A percentile compares a stretch with the other conserved stretches of the same genome.
Conservation (phyloP, 108 stramenopile species). For the Fistulifera solaris region DNA sequence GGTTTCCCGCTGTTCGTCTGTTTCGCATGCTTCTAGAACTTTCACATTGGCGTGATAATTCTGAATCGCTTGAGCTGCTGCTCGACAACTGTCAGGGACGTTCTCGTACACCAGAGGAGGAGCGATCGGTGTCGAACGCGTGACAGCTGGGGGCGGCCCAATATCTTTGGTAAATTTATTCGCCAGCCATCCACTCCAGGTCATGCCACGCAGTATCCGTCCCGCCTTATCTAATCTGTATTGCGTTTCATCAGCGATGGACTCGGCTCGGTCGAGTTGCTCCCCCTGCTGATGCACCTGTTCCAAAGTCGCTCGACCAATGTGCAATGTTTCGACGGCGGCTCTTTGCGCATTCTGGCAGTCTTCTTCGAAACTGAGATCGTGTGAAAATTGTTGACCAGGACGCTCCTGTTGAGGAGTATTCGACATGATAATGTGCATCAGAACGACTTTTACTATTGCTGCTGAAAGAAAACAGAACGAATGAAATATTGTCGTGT, state of each 20-base stretch:
- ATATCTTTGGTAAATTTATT: slow-evolving; percentile 42
- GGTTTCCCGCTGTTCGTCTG: slow-evolving; percentile 31
- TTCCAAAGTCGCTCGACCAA: slow-evolving; percentile 41
- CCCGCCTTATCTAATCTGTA: slow-evolving; percentile 40
- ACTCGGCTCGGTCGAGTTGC: slow-evolving; percentile 29
- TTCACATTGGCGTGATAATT: slow-evolving; percentile 45
- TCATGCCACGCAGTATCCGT: slow-evolving; percentile 45
- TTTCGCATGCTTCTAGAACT: slow-evolving; percentile 41
- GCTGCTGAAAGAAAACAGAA: neutral
- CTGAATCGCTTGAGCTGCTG: slow-evolving; percentile 38
- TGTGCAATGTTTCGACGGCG: slow-evolving; percentile 32
- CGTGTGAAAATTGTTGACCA: neutral
- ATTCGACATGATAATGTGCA: neutral
- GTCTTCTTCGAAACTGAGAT: slow-evolving; percentile 22
- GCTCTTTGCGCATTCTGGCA: slow-evolving; percentile 36
- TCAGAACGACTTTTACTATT: neutral
- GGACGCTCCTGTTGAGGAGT: neutral
- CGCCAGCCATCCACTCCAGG: slow-evolving; percentile 52
- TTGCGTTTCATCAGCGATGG: slow-evolving; percentile 31
- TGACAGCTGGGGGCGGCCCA: slow-evolving; percentile 8
- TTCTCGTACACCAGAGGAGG: slow-evolving; percentile 25
- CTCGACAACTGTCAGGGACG: slow-evolving; percentile 15
- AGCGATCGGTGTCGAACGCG: neutral
- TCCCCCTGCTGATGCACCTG: slow-evolving; percentile 36
- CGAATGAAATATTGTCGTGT: neutral